Evolutionary conservation across 2,329 filamentous ascomycete genomes (phyloP), one percentile per base, ranked within the genome.

Genomic region (Albophoma yamanashiensis): DNA sequence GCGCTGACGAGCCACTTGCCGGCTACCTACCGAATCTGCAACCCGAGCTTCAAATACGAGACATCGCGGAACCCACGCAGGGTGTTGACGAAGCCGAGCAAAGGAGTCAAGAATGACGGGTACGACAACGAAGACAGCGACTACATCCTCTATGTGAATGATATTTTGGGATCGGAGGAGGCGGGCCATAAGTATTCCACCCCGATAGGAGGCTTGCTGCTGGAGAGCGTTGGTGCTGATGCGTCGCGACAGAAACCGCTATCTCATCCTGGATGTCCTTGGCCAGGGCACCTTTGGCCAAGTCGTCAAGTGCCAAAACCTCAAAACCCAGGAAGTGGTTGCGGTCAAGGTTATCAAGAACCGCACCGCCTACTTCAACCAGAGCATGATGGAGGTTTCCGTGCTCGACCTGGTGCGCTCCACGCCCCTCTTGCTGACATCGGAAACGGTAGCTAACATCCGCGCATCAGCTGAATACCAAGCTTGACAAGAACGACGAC

Each of bases 351-450:
- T 99, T 59, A 94, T 99, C 78, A 99, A 99, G 78, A 99, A 99
- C 75, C 88, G 93, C 69, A 99, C 94, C 1, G 94, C 94, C 43
- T 99, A 99, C 74, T 99, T 99, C 79, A 99, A 99, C 72, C 94
- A 99, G 75, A 97, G 94, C 74, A 99, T 99, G 94, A 99, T 99
- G 94, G 94, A 99, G 73, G 94, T 99, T 39, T 99, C 94, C 1
- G 94, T 99, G 31, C 81, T 99, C 61, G 94, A 99, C 74, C 73
- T 99, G 81, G 91, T 95, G 81, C 61, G 84, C 67, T 25, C 20
- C 40, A 22, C n/a, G 11, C 25, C 43, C 12, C 25, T 27, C 39
- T 12, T 9, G 38, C 34, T 17, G n/a, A 45, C 31, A 31, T 34
- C 27, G 17, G 31, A 22, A 17, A 39, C n/a, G 42, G 42, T 31